phyloP scores from a whole-genome alignment of 1,139 yeast genomes.

The Nakaseomyces nivariensis region DNA sequence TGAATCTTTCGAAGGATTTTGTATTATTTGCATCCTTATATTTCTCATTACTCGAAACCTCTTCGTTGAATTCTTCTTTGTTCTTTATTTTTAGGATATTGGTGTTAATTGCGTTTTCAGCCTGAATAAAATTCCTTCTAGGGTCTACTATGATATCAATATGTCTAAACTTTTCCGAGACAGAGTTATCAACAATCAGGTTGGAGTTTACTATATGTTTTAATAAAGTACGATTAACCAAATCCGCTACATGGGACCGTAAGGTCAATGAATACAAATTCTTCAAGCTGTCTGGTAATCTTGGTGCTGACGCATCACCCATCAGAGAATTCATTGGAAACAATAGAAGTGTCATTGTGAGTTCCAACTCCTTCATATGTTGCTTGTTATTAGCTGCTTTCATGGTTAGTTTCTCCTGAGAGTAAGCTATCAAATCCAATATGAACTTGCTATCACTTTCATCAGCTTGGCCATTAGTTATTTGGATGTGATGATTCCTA shows the following conservation, averaged over 20 bases:
- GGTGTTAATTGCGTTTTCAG: slow-evolving; percentile 1
- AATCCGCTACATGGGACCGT: slow-evolving; percentile 47
- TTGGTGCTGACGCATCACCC: slow-evolving; percentile 25
- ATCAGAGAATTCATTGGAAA: slow-evolving; percentile 36
- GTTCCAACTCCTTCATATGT: slow-evolving; percentile 53
- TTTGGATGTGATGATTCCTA: slow-evolving; percentile 35
- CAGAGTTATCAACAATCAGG: slow-evolving; percentile 6
- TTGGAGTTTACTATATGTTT: slow-evolving; percentile 19
- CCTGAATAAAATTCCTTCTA: slow-evolving; percentile 2
- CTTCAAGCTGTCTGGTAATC: slow-evolving; percentile 44
- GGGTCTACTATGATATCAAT: slow-evolving; percentile 4
- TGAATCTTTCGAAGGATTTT: background rate
- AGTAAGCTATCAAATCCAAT: slow-evolving; percentile 47
- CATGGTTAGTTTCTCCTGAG: slow-evolving; percentile 48
- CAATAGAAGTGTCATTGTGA: slow-evolving; percentile 56
- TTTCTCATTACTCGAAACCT: background rate
- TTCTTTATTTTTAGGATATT: background rate
- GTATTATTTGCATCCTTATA: background rate
- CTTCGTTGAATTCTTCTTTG: slow-evolving; percentile 1
- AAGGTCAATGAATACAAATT: slow-evolving; percentile 44
- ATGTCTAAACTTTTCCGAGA: slow-evolving; percentile 13
- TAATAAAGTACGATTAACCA: slow-evolving; percentile 40
- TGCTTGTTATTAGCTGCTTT: slow-evolving; percentile 43
- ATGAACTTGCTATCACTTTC: slow-evolving; percentile 37
- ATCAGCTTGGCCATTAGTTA: slow-evolving; percentile 7